Base-by-base conservation (phyloP, 495 filamentous ascomycete genomes). In the Lineolata rhizophorae region DNA sequence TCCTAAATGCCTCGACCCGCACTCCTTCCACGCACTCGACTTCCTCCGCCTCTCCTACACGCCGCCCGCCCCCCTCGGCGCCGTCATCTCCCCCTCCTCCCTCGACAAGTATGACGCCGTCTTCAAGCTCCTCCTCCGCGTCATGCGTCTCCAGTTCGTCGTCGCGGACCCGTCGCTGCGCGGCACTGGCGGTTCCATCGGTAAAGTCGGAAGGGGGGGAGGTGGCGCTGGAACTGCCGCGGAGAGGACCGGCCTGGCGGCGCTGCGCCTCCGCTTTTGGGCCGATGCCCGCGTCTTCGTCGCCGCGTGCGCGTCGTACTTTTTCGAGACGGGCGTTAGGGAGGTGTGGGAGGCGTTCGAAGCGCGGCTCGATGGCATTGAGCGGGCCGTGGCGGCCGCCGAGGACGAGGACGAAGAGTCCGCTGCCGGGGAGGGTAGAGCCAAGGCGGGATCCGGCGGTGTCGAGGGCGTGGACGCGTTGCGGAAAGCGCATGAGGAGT, bases 31-130 rank as follows among this genome's bases (percentile, higher is more conserved):
- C 50, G 87, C 87, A 0, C 57, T 94, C 12, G 87, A 97, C 49
- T 94, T 97, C 44, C 58, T 97, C 12, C 69, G 75, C 2, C 56
- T 97, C 3, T 72, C 81, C 31, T 97, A 92, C 55, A 74, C 69
- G 24, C 67, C 87, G 0, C 81, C 85, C 0, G 43, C 62, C 2
- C 65, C 76, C 2, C 60, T 97, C 0, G 67, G 73, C 21, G 54
- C 68, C 0, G 60, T 94, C 33, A 71, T 97, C 16, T 78, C 77
- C 0, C 54, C 64, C 0, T 46, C 52, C 0, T 56, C 70, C 1
- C 55, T 97, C 9, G 48, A 67, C 13, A 79, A 76, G 42, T 94
- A 93, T 43, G 87, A 97, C 45, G 57, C 55, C 17, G 62, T 93
- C 13, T 93, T 91, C 56, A 74, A 67, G 35, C 55, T 79, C 9